A percentile compares a stretch with the other conserved stretches of the same genome.
Conservation (phyloP, 2,329 filamentous ascomycete species). For the Huntiella savannae region DNA sequence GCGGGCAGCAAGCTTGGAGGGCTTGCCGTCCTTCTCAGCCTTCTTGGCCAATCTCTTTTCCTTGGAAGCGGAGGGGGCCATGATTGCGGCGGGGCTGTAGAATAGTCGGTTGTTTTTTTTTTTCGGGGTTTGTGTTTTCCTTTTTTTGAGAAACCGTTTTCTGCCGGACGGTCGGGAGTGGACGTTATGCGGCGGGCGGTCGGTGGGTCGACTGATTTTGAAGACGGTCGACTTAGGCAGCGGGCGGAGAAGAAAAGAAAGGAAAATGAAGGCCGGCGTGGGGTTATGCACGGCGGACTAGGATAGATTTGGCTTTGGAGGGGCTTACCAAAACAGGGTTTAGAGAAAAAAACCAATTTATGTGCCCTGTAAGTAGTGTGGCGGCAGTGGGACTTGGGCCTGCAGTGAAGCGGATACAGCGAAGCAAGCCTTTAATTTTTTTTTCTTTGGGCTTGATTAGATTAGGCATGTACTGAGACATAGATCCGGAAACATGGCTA, state of each 20-base stretch:
- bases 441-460: neutral
- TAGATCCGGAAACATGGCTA: too few relatives aligned
- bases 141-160: too few relatives aligned
- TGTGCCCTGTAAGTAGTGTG: slow-evolving; percentile 1
- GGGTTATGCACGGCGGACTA: neutral
- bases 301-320: neutral
- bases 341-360: neutral
- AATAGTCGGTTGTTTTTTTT: slow-evolving; percentile 1
- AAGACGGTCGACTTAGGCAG: too few relatives aligned
- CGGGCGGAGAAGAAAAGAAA: neutral
- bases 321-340: neutral
- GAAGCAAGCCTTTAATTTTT: neutral
- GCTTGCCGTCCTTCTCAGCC: slow-evolving; percentile 59
- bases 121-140: neutral
- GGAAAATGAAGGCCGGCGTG: slow-evolving; percentile 1
- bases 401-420: too few relatives aligned
- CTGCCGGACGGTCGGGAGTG: too few relatives aligned
- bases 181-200: too few relatives aligned
- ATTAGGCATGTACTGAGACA: too few relatives aligned
- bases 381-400: neutral
- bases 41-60: slow-evolving; percentile 55
- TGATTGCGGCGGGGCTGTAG: slow-evolving; percentile 21
- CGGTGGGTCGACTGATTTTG: too few relatives aligned
- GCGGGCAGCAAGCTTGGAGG: slow-evolving; percentile 45
- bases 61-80: slow-evolving; percentile 48